These are phyloP conservation scores for Kodamaea kakaduensis DNA, from an alignment of 805 yeast genomes.

Conservation along the genomic window DNA sequence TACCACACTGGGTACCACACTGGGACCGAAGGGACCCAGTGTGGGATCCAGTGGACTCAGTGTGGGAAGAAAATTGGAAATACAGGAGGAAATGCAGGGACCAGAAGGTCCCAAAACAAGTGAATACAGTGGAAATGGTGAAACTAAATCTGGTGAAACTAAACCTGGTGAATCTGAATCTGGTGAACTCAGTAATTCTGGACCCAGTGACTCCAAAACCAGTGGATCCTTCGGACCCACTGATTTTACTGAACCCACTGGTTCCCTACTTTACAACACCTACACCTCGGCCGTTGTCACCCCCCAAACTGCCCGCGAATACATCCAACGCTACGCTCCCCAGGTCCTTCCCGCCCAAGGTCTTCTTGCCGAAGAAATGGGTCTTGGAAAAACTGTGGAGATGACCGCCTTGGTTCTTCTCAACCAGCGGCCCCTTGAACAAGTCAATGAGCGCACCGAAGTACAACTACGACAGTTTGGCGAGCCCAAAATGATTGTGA, in stretches of 20 bases:
- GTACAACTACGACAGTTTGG: conserved; percentile 32
- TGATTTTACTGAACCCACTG: background rate
- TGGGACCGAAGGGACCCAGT: too few species aligned
- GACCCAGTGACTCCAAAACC: too few species aligned
- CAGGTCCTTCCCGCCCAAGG: conserved; percentile 50
- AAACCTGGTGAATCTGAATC: too few species aligned
- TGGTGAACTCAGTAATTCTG: too few species aligned
- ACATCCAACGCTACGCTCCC: conserved; percentile 22
- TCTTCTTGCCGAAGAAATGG: conserved; percentile 92
- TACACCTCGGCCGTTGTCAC: conserved; percentile 18
- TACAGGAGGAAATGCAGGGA: too few species aligned
- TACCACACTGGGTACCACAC: too few species aligned
- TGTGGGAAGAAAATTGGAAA: too few species aligned
- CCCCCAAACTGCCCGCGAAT: conserved; percentile 9
- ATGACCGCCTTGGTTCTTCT: conserved; percentile 59
- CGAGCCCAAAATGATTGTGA: conserved; percentile 42
- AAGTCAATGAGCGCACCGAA: conserved; percentile 28
- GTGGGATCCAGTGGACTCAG: background rate
- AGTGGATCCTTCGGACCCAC: too few species aligned
- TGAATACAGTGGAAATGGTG: too few species aligned
- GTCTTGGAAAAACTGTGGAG: conserved; percentile 92
- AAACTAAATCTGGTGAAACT: too few species aligned
- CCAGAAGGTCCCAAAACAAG: too few species aligned
- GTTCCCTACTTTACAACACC: conserved; percentile 31
- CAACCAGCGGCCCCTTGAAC: conserved; percentile 49